These are phyloP conservation scores for Davidsoniella virescens DNA, from an alignment of 2,329 filamentous ascomycete species.

Conservation along the genomic window DNA sequence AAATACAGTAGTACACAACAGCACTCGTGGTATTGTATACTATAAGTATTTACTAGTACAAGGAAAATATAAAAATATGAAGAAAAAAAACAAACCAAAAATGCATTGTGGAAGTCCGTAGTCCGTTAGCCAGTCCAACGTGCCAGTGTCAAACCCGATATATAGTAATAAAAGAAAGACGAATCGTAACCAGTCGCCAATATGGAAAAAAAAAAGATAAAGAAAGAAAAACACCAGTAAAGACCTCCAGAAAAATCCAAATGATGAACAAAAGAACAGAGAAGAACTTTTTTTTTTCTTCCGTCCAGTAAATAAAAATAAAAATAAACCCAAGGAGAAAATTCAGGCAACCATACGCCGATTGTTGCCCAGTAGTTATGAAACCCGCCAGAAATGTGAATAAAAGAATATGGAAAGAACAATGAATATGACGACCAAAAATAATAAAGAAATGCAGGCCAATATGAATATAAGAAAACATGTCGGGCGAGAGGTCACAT, in stretches of 20 bases:
- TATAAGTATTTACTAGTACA: no score
- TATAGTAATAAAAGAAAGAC: constrained; percentile 12
- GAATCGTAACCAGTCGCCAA: neutral
- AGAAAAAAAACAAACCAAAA: neutral
- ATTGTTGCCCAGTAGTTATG: neutral
- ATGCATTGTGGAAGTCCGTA: constrained; percentile 1
- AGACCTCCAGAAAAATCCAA: neutral
- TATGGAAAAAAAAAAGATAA: constrained; percentile 12
- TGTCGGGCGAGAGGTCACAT: neutral
- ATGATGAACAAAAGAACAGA: constrained; percentile 13
- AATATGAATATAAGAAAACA: constrained; percentile 13
- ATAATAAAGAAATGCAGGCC: constrained; percentile 8
- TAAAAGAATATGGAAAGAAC: constrained; percentile 6
- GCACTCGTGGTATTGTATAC: neutral
- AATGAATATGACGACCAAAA: constrained; percentile 13
- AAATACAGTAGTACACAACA: neutral
- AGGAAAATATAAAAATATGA: no score
- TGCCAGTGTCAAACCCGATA: constrained; percentile 10
- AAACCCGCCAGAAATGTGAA: constrained; percentile 4
- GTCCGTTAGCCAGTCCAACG: no score
- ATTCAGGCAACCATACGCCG: neutral
- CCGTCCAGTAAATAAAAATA: constrained; percentile 5
- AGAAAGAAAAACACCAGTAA: constrained; percentile 12
- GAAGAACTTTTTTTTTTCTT: constrained; percentile 3
- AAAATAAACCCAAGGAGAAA: constrained; percentile 1